Evolutionary conservation across 495 filamentous ascomycete genomes (phyloP), one percentile per base, ranked within the genome.

Genomic region (Xylaria castorea): DNA sequence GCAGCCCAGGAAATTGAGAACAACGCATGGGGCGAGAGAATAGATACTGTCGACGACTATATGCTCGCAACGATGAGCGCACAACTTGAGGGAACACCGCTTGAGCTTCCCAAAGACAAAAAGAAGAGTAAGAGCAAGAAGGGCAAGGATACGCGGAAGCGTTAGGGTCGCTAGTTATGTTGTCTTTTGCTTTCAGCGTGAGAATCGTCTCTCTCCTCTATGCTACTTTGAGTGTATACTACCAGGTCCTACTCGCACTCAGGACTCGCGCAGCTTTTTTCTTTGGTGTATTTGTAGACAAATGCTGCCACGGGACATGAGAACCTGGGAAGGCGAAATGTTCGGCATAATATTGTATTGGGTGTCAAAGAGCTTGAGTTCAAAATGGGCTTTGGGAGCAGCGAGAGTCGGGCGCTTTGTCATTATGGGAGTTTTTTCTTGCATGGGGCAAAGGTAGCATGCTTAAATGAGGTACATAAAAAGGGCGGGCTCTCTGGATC

Each of bases 71-170:
- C 89, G 71, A 92, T 97, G 89, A 87, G 92, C 72, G 90, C 86
- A 85, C 90, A 94, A 78, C 85, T 96, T 62, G 90, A 91, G 76
- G 90, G 92, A 69, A 91, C 94, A 70, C 90, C 92, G 36, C 86
- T 97, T 64, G 90, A 94, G 71, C 87, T 94, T 67, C 93, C 94
- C 5, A 87, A 86, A 75, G 93, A 95, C 76, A 94, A 92, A 81
- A 94, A 89, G 80, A 92, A 90, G 84, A 82, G 83, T 58, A 96
- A 92, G 82, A 80, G n/a, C 51, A 93, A 87, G 77, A 94, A 92
- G 82, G 92, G 91, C 65, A 92, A 91, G 75, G 93, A 95, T 65
- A 84, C 82, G 48, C 78, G 82, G 70, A 82, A 83, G 72, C 77
- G 81, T 38, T 83, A 75, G 64, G 38, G 51, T 44, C 42, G 63